Evolutionary conservation across 1,139 yeast species (phyloP).

Genomic region (Taphrina sp.): DNA sequence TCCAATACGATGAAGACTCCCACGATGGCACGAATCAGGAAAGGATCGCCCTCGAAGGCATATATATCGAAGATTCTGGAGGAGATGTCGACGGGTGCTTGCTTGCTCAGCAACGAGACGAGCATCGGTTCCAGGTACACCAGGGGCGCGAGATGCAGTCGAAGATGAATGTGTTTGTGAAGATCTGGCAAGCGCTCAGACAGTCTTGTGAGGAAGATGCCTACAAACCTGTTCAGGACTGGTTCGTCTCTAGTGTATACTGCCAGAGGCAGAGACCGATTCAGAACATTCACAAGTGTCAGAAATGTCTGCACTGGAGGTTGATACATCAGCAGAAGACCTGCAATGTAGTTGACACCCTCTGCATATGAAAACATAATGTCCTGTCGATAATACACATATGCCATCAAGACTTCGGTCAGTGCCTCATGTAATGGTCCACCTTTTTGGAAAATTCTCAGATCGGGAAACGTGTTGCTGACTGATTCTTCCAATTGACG

Average conservation of each 20-base stretch:
- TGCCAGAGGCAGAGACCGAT: slow-evolving; percentile 44
- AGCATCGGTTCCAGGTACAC: slow-evolving; percentile 47
- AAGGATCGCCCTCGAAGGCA: slow-evolving; percentile 61
- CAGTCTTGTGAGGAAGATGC: slow-evolving; percentile 53
- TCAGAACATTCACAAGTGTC: slow-evolving; percentile 51
- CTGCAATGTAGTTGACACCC: slow-evolving; percentile 45
- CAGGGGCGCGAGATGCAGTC: slow-evolving; percentile 45
- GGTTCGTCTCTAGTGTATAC: slow-evolving; percentile 43
- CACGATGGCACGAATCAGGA: slow-evolving; percentile 52
- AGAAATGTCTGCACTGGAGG: slow-evolving; percentile 48
- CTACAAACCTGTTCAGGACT: slow-evolving; percentile 43
- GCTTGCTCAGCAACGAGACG: slow-evolving; percentile 45
- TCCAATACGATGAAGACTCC: slow-evolving; percentile 54
- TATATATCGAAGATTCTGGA: slow-evolving; percentile 55
- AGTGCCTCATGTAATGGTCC: slow-evolving; percentile 47
- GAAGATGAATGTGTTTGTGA: slow-evolving; percentile 52
- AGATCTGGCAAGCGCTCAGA: slow-evolving; percentile 50
- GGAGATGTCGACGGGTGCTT: slow-evolving; percentile 45
- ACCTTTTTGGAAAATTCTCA: slow-evolving; percentile 46
- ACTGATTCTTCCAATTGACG: slow-evolving; percentile 41
- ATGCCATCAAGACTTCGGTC: slow-evolving; percentile 43
- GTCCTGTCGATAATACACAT: slow-evolving; percentile 42
- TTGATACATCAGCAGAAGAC: slow-evolving; percentile 48
- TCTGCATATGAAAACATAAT: slow-evolving; percentile 40
- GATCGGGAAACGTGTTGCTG: slow-evolving; percentile 49